Conservation (phyloP, 495 filamentous ascomycete species). For the Annulohypoxylon moriforme region DNA sequence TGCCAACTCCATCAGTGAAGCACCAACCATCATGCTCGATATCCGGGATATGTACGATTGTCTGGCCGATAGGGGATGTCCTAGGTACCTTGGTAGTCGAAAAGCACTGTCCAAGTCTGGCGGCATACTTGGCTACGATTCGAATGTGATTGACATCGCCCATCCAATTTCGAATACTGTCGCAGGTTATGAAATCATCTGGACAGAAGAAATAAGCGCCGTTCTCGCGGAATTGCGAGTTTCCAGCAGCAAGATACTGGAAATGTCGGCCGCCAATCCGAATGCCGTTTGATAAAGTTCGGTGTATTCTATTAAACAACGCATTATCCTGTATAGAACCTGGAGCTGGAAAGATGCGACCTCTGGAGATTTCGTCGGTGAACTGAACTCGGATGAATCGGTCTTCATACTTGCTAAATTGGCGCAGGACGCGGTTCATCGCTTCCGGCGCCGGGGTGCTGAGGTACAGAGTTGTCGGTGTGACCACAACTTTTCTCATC, state of each 20-base stretch:
- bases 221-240: conserved; percentile 93
- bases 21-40: conserved; percentile 71
- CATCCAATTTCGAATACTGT: conserved; percentile 90
- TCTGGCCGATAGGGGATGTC: conserved; percentile 46
- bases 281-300: conserved; percentile 81
- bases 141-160: conserved; percentile 82
- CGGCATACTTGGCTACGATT: conserved; percentile 84
- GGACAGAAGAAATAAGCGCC: conserved; percentile 91
- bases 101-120: conserved; percentile 92
- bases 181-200: conserved; percentile 67
- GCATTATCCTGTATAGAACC: conserved; percentile 68
- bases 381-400: conserved; percentile 93
- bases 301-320: conserved; percentile 77
- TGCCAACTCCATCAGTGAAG: conserved; percentile 95
- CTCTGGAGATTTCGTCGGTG: conserved; percentile 75
- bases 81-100: conserved; percentile 80
- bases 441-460: conserved; percentile 82
- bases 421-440: conserved; percentile 86
- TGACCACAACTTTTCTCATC: conserved; percentile 79
- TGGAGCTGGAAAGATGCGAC: conserved; percentile 60
- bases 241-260: conserved; percentile 93
- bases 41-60: conserved; percentile 66
- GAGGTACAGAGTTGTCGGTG: conserved; percentile 84
- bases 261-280: conserved; percentile 82
- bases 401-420: conserved; percentile 74